These are phyloP conservation scores for Daldinia grandis DNA, from an alignment of 495 filamentous ascomycete genomes.

Conservation along the genomic window DNA sequence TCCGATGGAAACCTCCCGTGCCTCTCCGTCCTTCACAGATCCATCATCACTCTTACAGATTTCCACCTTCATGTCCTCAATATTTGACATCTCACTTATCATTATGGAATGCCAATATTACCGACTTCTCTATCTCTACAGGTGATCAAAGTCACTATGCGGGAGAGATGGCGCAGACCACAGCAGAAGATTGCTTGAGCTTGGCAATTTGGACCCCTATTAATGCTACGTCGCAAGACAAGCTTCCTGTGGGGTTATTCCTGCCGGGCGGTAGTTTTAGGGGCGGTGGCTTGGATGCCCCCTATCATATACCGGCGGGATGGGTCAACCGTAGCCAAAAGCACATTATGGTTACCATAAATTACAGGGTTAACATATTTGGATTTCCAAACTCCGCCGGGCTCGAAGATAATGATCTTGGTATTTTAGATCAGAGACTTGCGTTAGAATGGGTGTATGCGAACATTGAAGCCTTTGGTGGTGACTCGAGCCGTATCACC, in stretches of 20 bases:
- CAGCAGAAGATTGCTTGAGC: slow-evolving; percentile 61
- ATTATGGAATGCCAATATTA: slow-evolving; percentile 50
- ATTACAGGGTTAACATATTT: slow-evolving; percentile 69
- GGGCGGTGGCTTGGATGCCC: slow-evolving; percentile 52
- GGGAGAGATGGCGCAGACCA: slow-evolving; percentile 48
- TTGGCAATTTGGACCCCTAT: slow-evolving; percentile 63
- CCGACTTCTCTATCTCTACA: slow-evolving; percentile 44
- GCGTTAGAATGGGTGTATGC: slow-evolving; percentile 73
- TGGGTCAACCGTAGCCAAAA: slow-evolving; percentile 56
- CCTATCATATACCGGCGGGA: slow-evolving; percentile 53
- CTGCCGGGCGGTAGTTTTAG: slow-evolving; percentile 57
- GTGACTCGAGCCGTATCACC: slow-evolving; percentile 67
- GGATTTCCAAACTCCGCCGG: slow-evolving; percentile 62
- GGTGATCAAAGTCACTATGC: slow-evolving; percentile 46
- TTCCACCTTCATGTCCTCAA: slow-evolving; percentile 51
- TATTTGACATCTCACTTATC: slow-evolving; percentile 45
- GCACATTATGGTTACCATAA: slow-evolving; percentile 65
- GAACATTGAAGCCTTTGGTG: slow-evolving; percentile 74
- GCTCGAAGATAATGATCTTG: slow-evolving; percentile 55
- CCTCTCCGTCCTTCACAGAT: slow-evolving; percentile 40
- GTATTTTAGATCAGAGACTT: slow-evolving; percentile 66
- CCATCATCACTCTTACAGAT: slow-evolving; percentile 47
- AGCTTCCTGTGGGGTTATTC: slow-evolving; percentile 59
- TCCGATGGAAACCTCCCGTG: slow-evolving; percentile 53
- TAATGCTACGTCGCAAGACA: slow-evolving; percentile 37